These are phyloP conservation scores for Puccinia triticina DNA, from an alignment of 1,284 basidiomycete species.

Conservation along the genomic window DNA sequence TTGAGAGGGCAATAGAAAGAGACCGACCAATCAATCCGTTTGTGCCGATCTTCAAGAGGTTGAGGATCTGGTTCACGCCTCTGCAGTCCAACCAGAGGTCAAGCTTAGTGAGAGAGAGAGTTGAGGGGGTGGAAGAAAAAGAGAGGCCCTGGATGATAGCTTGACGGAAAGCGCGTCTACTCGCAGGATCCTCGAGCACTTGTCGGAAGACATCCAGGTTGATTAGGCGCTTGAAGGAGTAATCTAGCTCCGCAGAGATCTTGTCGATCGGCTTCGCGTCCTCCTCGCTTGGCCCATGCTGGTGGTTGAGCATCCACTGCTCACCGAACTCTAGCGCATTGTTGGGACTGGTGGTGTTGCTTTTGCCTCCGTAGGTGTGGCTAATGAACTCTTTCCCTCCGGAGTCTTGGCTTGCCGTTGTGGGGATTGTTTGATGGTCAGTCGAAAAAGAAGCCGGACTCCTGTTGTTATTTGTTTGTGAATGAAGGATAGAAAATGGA, in stretches of 20 bases:
- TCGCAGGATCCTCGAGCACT: conserved; percentile 53
- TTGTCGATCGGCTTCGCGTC: conserved; percentile 17
- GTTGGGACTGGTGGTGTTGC: neutral
- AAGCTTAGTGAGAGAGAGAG: neutral
- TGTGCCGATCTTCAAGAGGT: conserved; percentile 6
- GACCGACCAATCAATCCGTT: conserved; percentile 15
- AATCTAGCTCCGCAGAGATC: conserved; percentile 34
- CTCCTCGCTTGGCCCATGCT: neutral
- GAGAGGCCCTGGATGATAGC: conserved; percentile 47
- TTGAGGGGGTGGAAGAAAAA: neutral
- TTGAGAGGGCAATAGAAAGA: no score
- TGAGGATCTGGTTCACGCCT: conserved; percentile 7
- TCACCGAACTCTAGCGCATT: conserved; percentile 11
- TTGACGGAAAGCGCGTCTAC: conserved; percentile 54
- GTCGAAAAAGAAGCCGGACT: neutral
- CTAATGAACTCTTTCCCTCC: neutral
- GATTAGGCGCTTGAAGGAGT: conserved; percentile 52
- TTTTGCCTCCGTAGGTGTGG: no score
- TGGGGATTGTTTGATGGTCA: neutral
- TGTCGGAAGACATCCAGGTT: conserved; percentile 53
- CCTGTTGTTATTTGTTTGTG: neutral
- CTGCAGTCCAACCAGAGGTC: conserved; percentile 32
- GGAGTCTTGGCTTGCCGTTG: neutral
- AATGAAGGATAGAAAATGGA: no score
- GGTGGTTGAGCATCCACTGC: neutral